Evolutionary conservation across 441 rosid genomes (phyloP).

Genomic region (Flueggea neowawraea): DNA sequence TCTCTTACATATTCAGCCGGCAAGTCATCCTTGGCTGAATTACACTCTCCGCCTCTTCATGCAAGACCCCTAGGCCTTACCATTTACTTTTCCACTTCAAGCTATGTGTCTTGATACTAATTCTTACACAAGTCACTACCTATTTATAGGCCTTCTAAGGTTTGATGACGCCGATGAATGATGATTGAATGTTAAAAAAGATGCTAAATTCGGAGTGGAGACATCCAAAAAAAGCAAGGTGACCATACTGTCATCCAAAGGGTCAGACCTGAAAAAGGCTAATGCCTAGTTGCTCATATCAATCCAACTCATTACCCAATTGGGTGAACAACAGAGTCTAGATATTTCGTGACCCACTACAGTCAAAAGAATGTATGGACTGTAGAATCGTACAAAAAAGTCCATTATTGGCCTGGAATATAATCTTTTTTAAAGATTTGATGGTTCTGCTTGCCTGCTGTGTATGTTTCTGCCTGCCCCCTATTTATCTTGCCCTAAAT

Average conservation of each 20-base stretch:
- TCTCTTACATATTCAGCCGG: conserved; percentile 28
- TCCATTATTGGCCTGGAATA: conserved; percentile 4
- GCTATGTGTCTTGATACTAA: neutral
- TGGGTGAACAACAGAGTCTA: neutral
- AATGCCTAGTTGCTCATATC: too few relatives aligned
- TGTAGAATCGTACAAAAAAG: too few relatives aligned
- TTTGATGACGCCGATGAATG: too few relatives aligned
- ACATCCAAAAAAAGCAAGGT: conserved; percentile 29
- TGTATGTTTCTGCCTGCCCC: too few relatives aligned
- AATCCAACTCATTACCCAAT: too few relatives aligned
- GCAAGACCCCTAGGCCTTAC: conserved; percentile 28
- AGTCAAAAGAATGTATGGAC: neutral
- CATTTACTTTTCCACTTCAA: neutral
- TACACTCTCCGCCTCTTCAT: conserved; percentile 54
- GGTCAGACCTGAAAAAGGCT: conserved; percentile 2
- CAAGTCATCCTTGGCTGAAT: conserved; percentile 93
- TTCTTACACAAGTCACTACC: neutral
- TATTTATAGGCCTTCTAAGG: conserved; percentile 12
- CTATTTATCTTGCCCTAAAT: too few relatives aligned
- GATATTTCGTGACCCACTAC: neutral
- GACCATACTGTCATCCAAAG: conserved; percentile 40
- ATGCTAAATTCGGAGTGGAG: neutral
- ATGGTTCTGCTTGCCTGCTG: neutral
- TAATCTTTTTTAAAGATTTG: conserved; percentile 16
- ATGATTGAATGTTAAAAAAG: too few relatives aligned